Conservation (phyloP, 2,329 filamentous ascomycete species). For the Chaetomiaceae sp. region DNA sequence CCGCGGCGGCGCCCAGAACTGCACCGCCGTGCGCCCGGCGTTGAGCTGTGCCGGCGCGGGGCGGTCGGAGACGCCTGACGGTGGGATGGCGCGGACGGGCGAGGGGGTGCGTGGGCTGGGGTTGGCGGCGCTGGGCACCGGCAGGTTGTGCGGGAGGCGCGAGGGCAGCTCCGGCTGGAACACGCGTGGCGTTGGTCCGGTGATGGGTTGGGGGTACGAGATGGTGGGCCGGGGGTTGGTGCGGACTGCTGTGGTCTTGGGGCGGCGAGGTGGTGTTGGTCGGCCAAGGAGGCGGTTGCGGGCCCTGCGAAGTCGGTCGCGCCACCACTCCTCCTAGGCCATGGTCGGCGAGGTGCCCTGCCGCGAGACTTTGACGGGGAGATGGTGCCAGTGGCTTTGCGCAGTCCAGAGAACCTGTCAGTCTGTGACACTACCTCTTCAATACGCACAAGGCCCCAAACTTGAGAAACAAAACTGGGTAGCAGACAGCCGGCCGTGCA, state of each 20-base stretch:
- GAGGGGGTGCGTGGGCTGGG: background rate
- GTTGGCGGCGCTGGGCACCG: background rate
- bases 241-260: background rate
- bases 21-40: background rate
- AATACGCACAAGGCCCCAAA: no score
- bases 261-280: no score
- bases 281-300: background rate
- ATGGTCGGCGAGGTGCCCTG: background rate
- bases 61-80: background rate
- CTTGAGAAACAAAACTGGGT: no score
- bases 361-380: no score
- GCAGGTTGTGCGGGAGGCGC: background rate
- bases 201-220: background rate
- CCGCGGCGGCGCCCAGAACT: background rate
- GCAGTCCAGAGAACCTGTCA: no score
- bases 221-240: no score
- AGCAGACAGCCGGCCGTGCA: no score
- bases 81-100: background rate
- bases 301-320: background rate
- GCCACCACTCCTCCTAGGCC: conserved; percentile 2
- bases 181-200: background rate
- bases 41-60: background rate
- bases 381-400: no score
- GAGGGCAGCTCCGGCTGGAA: background rate
- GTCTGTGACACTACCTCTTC: no score